A percentile compares a stretch with the other conserved stretches of the same genome.
These are phyloP conservation scores for Striga asiatica DNA, from an alignment of 257 asterid genomes.

Conservation along the genomic window DNA sequence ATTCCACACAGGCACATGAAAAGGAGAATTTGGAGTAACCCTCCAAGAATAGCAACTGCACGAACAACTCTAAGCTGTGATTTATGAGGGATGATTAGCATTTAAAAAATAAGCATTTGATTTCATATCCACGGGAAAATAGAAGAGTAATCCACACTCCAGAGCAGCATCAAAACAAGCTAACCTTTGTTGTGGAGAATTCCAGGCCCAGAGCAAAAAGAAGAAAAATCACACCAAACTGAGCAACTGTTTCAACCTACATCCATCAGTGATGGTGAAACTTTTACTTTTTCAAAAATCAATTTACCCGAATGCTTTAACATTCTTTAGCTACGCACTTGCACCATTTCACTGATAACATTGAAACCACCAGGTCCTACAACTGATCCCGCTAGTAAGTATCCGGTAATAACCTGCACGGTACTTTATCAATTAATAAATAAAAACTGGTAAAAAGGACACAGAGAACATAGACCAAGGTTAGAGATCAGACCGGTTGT, in stretches of 20 bases:
- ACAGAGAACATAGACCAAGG: no score
- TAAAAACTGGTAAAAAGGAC: neutral
- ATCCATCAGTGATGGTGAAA: no score
- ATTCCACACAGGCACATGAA: conserved; percentile 60
- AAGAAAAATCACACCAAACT: conserved; percentile 96
- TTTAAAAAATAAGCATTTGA: conserved; percentile 15
- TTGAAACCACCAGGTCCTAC: conserved; percentile 97
- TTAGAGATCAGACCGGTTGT: conserved; percentile 60
- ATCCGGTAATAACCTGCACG: conserved; percentile 85
- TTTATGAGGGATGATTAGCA: no score
- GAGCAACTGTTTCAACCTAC: conserved; percentile 97
- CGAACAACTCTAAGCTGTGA: conserved; percentile 96
- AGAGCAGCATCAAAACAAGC: no score
- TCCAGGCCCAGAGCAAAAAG: conserved; percentile 92
- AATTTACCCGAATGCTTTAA: no score
- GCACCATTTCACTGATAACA: conserved; percentile 87
- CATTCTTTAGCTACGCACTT: no score
- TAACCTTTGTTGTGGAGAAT: conserved; percentile 86
- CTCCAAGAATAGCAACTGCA: conserved; percentile 89
- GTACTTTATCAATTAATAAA: conserved; percentile 15
- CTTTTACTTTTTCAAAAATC: no score
- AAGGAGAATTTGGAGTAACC: conserved; percentile 71
- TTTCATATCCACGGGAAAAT: no score
- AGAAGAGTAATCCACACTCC: no score
- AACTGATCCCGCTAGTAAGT: conserved; percentile 90